These are phyloP conservation scores for Leccinum truebloodii DNA, from an alignment of 768 basidiomycete genomes.

Conservation along the genomic window DNA sequence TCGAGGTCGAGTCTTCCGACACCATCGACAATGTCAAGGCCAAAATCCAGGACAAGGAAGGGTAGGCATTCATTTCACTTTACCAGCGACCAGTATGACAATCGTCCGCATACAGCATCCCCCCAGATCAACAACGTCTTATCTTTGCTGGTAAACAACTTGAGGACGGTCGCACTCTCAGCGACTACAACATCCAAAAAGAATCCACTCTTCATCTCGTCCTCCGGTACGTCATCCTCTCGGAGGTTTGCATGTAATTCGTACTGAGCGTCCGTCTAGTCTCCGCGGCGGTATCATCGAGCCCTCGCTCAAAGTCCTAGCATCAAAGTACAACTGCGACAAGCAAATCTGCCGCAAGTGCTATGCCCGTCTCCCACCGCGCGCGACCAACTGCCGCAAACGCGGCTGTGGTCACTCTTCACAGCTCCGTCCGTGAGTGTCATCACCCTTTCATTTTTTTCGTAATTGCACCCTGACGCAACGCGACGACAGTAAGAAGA, in stretches of 20 bases:
- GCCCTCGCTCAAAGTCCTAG: conserved; percentile 96
- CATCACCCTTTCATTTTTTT: neutral
- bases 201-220: conserved; percentile 98
- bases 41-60: conserved; percentile 65
- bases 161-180: conserved; percentile 95
- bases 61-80: conserved; percentile 36
- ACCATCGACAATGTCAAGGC: conserved; percentile 32
- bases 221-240: conserved; percentile 64
- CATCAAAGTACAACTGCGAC: conserved; percentile 98
- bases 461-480: neutral
- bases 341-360: conserved; percentile 99
- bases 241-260: too few species aligned
- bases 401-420: conserved; percentile 88
- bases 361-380: conserved; percentile 98
- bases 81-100: neutral
- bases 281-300: conserved; percentile 86
- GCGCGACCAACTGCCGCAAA: conserved; percentile 99
- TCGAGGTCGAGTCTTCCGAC: conserved; percentile 32
- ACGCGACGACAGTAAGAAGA: conserved; percentile 73
- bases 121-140: conserved; percentile 29
- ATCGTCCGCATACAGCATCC: conserved; percentile 36
- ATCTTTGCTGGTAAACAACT: conserved; percentile 93
- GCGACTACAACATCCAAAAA: conserved; percentile 98
- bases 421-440: conserved; percentile 85
- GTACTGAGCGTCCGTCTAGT: conserved; percentile 12